Evolutionary conservation across 345 rosid genomes (phyloP).

Genomic region (Cardiospermum halicacabum): DNA sequence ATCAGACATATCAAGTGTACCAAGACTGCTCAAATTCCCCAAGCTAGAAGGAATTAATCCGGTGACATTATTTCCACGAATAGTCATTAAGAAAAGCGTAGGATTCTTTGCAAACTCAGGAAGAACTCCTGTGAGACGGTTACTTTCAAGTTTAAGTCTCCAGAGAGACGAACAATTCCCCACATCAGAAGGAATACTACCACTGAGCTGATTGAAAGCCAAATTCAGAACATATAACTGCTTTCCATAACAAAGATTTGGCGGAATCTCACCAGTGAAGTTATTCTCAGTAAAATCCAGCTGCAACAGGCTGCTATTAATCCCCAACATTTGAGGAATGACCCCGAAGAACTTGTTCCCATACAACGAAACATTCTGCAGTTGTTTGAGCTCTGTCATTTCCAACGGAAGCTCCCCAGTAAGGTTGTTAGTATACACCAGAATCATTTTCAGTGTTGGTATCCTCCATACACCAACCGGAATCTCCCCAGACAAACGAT

Average conservation of each 20-base stretch:
- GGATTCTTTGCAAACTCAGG: constrained; percentile 51
- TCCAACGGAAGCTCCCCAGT: constrained; percentile 61
- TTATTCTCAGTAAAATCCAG: constrained; percentile 60
- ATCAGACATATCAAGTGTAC: constrained; percentile 46
- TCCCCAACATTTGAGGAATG: constrained; percentile 60
- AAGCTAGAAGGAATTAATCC: constrained; percentile 61
- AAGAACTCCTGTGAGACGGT: constrained; percentile 47
- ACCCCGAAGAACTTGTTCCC: constrained; percentile 53
- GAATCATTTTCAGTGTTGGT: constrained; percentile 39
- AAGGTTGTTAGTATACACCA: constrained; percentile 61
- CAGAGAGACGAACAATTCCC: constrained; percentile 51
- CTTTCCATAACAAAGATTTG: constrained; percentile 58
- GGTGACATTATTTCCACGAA: constrained; percentile 49
- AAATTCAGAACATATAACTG: constrained; percentile 43
- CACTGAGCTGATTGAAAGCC: constrained; percentile 56
- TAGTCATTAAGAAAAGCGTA: constrained; percentile 41
- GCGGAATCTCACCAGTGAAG: constrained; percentile 63
- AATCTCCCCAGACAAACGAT: constrained; percentile 60
- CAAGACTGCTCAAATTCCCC: constrained; percentile 42
- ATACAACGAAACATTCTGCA: constrained; percentile 48
- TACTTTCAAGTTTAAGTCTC: constrained; percentile 60
- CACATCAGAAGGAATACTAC: constrained; percentile 50
- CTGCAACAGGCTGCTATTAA: constrained; percentile 55
- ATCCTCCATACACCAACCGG: constrained; percentile 71
- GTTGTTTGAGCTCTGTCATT: constrained; percentile 50